Evolutionary conservation across 768 basidiomycete genomes (phyloP).

Genomic region (Kwoniella botswanensis): DNA sequence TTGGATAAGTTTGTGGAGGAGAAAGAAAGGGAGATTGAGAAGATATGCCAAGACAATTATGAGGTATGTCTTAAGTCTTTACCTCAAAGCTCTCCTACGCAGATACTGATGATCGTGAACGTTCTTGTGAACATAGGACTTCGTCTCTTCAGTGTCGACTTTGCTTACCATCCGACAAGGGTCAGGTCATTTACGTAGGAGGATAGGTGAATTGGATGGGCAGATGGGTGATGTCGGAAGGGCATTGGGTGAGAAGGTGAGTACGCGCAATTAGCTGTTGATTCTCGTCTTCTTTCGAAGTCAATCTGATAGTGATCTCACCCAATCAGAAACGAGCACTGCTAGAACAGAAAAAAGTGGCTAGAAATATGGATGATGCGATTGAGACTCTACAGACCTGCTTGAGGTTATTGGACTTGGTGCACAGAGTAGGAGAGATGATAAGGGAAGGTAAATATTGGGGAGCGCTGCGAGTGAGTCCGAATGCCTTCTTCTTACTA

Average conservation of each 20-base stretch:
- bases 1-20: constrained; percentile 86
- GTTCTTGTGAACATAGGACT: constrained; percentile 65
- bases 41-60: constrained; percentile 93
- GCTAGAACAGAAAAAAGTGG: constrained; percentile 88
- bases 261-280: constrained; percentile 1
- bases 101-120: too few relatives aligned
- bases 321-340: constrained; percentile 74
- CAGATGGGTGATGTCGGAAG: constrained; percentile 87
- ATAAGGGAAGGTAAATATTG: constrained; percentile 92
- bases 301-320: not conserved
- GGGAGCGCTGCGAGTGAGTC: constrained; percentile 66
- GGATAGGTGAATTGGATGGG: constrained; percentile 83
- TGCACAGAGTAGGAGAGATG: constrained; percentile 90
- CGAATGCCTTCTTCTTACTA: too few relatives aligned
- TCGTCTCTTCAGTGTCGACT: constrained; percentile 95
- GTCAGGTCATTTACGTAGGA: constrained; percentile 89
- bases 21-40: constrained; percentile 95
- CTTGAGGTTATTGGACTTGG: constrained; percentile 87
- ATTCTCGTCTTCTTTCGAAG: not conserved
- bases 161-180: constrained; percentile 94
- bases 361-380: constrained; percentile 91
- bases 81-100: too few relatives aligned
- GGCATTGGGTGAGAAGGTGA: constrained; percentile 79
- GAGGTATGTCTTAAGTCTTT: constrained; percentile 57
- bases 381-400: constrained; percentile 95